Base-by-base conservation (phyloP, 345 rosid species). In the Rhizophora apiculata region DNA sequence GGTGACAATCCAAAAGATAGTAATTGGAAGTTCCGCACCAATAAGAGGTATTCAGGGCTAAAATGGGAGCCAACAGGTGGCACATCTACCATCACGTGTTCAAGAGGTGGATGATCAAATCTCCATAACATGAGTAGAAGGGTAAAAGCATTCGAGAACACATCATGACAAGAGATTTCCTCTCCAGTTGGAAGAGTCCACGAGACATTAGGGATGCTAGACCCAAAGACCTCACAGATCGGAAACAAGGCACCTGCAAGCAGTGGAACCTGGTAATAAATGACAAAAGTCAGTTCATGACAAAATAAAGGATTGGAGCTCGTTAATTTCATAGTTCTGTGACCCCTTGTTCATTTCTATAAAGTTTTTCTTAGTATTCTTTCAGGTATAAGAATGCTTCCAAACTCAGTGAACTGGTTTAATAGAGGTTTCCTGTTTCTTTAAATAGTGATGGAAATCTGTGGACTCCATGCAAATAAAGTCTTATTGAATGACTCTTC, bases 201-300 rank as follows among this genome's bases (percentile, higher is more conserved):
- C 6, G 89, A 79, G 69, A 75, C 75, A 65, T 74, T 75, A 3
- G 94, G 90, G 79, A 76, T 67, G 75, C 80, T 69, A 34, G 98
- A 88, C 39, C 99, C 98, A 80, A 95, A 95, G 78, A 77, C 85
- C 82, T 95, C 99, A 75, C 99, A 95, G 72, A 95, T 86, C 60
- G 96, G 96, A 86, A 95, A 85, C 84, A 95, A 79, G 20, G 81
- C 89, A 76, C 90, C 88, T 48, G 98, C 99, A 58, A 95, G 97
- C 49, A 88, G 73, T 54, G 98, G 97, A 76, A 77, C 89, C 99
- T 92, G 84, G 68, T 71, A 67, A 69, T 57, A 64, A 71, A 76
- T 60, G 39, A 59, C 24, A 32, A 66, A 56, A 30, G 68, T 51
- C 18, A 72, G 67, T 6, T 71, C 34, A 61, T n/a, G 22, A 68